These are phyloP conservation scores for Vicia sativa DNA, from an alignment of 306 rosid species.

Conservation along the genomic window DNA sequence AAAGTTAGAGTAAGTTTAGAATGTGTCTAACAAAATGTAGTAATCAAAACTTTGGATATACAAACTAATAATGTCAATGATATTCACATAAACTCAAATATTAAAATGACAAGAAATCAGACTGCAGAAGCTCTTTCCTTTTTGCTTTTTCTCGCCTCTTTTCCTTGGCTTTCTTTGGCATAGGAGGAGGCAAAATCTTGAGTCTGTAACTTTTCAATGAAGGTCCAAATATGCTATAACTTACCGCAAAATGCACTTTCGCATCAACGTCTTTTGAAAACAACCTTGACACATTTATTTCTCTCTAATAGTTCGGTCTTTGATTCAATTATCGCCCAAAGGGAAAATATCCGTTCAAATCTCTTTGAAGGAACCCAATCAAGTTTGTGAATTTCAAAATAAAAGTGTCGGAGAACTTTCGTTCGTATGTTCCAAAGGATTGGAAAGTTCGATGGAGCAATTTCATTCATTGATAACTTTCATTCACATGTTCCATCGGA, in stretches of 20 bases:
- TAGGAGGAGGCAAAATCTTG: constrained; percentile 53
- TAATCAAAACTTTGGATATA: no score
- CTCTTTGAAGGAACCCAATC: constrained; percentile 61
- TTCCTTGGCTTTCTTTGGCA: constrained; percentile 38
- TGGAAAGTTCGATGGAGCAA: constrained; percentile 30
- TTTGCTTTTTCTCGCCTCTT: constrained; percentile 47
- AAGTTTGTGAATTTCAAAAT: constrained; percentile 64
- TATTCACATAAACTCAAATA: no score
- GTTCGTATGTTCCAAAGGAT: constrained; percentile 29
- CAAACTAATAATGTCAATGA: no score
- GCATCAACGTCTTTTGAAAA: constrained; percentile 70
- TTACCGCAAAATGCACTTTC: constrained; percentile 81
- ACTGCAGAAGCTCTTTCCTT: constrained; percentile 31
- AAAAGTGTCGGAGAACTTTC: constrained; percentile 57
- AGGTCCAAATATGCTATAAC: constrained; percentile 75
- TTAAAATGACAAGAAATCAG: no score
- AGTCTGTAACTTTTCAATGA: constrained; percentile 79
- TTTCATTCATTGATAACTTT: no score
- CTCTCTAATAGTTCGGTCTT: constrained; percentile 70
- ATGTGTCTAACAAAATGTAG: no score
- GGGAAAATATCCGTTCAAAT: constrained; percentile 67
- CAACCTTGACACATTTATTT: constrained; percentile 68
- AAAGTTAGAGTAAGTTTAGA: no score
- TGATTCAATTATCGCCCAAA: constrained; percentile 59
- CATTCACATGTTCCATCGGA: no score